These are phyloP conservation scores for Fraxinus pennsylvanica DNA, from an alignment of 257 asterid genomes.

Conservation along the genomic window DNA sequence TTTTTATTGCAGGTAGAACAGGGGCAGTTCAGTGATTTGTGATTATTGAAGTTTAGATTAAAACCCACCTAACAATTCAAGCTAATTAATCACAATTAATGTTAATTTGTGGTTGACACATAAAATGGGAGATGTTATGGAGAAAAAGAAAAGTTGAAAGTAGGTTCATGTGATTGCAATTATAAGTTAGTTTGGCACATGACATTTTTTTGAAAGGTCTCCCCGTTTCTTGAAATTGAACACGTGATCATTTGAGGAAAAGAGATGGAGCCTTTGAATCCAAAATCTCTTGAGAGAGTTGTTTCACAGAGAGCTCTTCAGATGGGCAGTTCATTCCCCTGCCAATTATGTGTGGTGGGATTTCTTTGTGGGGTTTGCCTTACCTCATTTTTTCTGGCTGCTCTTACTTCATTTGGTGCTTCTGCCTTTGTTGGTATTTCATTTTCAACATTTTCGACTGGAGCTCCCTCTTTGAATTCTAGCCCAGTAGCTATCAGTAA, in stretches of 20 bases:
- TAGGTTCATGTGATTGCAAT: conserved; percentile 56
- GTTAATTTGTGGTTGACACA: conserved; percentile 20
- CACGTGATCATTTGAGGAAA: conserved; percentile 19
- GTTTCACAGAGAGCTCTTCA: conserved; percentile 77
- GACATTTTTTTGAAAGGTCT: conserved; percentile 7
- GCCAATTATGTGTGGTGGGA: conserved; percentile 79
- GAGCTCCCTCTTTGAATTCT: conserved; percentile 24
- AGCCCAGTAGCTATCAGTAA: conserved; percentile 30
- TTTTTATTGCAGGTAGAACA: conserved; percentile 18
- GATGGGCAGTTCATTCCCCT: conserved; percentile 76
- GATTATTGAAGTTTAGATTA: background rate
- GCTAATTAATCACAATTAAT: background rate
- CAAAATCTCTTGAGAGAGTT: conserved; percentile 70
- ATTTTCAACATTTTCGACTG: conserved; percentile 41
- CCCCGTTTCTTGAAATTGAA: conserved; percentile 15
- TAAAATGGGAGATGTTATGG: conserved; percentile 9
- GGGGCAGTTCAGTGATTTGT: conserved; percentile 18
- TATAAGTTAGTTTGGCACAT: conserved; percentile 43
- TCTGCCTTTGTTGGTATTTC: conserved; percentile 44
- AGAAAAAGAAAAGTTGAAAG: conserved; percentile 18
- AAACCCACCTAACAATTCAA: background rate
- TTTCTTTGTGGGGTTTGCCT: conserved; percentile 84
- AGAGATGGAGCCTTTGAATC: conserved; percentile 56
- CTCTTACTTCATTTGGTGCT: conserved; percentile 61
- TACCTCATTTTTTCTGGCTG: conserved; percentile 73